phyloP scores from a whole-genome alignment of 257 asterid genomes.

The Euphrasia confusa region DNA sequence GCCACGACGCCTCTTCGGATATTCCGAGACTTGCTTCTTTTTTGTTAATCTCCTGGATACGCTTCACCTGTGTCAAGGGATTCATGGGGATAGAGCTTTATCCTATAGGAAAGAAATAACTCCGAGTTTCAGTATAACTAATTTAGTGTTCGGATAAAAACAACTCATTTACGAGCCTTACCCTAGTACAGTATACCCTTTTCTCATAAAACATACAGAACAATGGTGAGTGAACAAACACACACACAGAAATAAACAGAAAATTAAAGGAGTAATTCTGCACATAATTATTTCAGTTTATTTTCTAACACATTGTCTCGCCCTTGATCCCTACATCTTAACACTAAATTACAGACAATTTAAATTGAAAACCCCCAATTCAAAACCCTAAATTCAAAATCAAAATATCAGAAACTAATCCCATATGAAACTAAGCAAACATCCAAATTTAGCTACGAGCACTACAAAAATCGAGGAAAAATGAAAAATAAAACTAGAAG shows the following conservation, averaged over 20 bases:
- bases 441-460: too few species aligned
- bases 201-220: too few species aligned
- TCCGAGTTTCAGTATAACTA: background rate
- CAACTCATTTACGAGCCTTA: background rate
- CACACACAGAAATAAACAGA: too few species aligned
- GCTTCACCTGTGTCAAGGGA: slow-evolving; percentile 89
- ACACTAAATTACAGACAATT: too few species aligned
- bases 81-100: slow-evolving; percentile 42
- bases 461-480: too few species aligned
- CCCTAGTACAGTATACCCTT: background rate
- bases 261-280: too few species aligned
- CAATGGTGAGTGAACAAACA: too few species aligned
- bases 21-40: slow-evolving; percentile 80
- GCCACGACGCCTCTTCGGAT: slow-evolving; percentile 94
- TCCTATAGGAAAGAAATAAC: slow-evolving; percentile 20
- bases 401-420: background rate
- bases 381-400: background rate
- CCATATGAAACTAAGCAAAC: background rate
- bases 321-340: too few species aligned
- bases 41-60: slow-evolving; percentile 72
- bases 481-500: too few species aligned
- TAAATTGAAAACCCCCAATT: background rate
- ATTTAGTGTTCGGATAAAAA: background rate
- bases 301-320: too few species aligned
- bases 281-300: too few species aligned